phyloP scores from a whole-genome alignment of 73 alveolate species.

The Stentor roeselii region DNA sequence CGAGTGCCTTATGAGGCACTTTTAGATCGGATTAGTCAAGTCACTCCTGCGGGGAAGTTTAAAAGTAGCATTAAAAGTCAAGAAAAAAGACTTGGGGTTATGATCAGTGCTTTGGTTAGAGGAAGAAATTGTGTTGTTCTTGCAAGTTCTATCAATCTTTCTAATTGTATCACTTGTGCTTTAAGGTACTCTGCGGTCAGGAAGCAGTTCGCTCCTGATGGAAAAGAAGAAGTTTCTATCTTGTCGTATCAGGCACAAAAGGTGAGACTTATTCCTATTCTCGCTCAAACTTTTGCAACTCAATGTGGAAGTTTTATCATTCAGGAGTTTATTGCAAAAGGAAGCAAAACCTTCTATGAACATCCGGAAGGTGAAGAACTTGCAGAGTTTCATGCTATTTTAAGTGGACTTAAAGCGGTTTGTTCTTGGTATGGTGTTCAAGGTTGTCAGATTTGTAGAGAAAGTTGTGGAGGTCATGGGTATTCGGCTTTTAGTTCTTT shows the following conservation, averaged over 20 bases:
- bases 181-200: slow-evolving; percentile 68
- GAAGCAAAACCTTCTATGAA: background rate
- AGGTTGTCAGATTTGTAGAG: slow-evolving; percentile 52
- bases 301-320: background rate
- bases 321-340: background rate
- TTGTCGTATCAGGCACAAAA: slow-evolving; percentile 37
- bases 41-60: slow-evolving; percentile 57
- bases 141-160: slow-evolving; percentile 33
- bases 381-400: slow-evolving; percentile 31
- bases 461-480: slow-evolving; percentile 74
- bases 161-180: slow-evolving; percentile 47
- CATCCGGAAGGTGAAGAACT: slow-evolving; percentile 35
- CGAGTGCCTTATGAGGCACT: slow-evolving; percentile 67
- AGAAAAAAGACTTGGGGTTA: slow-evolving; percentile 3
- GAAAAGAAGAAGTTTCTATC: slow-evolving; percentile 5
- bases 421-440: slow-evolving; percentile 36
- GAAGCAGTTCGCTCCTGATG: slow-evolving; percentile 27
- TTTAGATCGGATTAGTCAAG: slow-evolving; percentile 56
- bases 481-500: slow-evolving; percentile 58
- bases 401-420: slow-evolving; percentile 54
- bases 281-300: slow-evolving; percentile 21
- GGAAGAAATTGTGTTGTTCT: background rate
- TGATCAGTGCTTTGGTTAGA: background rate
- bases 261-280: slow-evolving; percentile 26
- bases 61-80: slow-evolving; percentile 56